These are phyloP conservation scores for Coemansia biformis DNA, from an alignment of 192 early-diverging fungal genomes.

Conservation along the genomic window DNA sequence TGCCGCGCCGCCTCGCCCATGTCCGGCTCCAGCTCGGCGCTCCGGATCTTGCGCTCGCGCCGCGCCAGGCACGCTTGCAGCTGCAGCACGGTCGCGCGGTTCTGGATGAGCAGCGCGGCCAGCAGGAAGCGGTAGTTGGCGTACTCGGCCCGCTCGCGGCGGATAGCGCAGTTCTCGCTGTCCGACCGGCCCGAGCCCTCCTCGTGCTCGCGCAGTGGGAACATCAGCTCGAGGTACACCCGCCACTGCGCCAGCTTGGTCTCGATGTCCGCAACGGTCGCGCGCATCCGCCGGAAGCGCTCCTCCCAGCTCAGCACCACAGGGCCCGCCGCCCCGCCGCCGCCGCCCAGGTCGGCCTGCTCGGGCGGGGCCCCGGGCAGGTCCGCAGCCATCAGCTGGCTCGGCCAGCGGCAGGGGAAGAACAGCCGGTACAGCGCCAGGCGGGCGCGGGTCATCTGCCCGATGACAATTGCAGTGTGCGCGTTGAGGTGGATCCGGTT, in stretches of 20 bases:
- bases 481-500: constrained; percentile 50
- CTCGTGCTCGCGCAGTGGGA: constrained; percentile 46
- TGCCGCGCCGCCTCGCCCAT: constrained; percentile 22
- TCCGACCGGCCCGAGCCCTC: constrained; percentile 30
- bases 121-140: constrained; percentile 49
- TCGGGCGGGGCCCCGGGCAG: constrained; percentile 18
- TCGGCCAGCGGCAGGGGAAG: constrained; percentile 50
- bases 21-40: constrained; percentile 10
- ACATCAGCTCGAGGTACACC: constrained; percentile 49
- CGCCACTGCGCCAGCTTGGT: constrained; percentile 50
- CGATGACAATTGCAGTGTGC: constrained; percentile 44
- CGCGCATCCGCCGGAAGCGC: constrained; percentile 43
- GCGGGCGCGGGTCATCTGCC: constrained; percentile 45
- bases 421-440: constrained; percentile 48
- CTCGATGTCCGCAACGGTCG: constrained; percentile 38
- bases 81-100: constrained; percentile 46
- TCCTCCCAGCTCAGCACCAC: constrained; percentile 50
- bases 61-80: constrained; percentile 49
- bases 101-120: constrained; percentile 39
- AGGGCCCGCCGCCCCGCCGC: constrained; percentile 34
- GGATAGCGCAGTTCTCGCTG: constrained; percentile 27
- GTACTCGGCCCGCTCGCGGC: constrained; percentile 44
- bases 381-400: constrained; percentile 42
- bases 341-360: constrained; percentile 31
- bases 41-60: constrained; percentile 41